A percentile compares a stretch with the other conserved stretches of the same genome.
These are phyloP conservation scores for Penicillium thymicola DNA, from an alignment of 2,329 filamentous ascomycete species.

Conservation along the genomic window DNA sequence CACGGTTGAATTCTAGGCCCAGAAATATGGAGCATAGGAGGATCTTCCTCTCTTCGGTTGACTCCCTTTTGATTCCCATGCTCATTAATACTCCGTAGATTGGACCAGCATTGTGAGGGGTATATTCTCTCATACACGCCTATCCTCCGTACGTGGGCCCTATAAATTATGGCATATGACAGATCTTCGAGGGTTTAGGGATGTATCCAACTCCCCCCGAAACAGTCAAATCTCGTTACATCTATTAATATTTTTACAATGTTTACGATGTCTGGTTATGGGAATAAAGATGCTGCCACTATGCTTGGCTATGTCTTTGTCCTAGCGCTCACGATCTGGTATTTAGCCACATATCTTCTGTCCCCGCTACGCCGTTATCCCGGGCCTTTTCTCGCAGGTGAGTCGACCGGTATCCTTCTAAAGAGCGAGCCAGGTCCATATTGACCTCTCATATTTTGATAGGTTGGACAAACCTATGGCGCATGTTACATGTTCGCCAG, in stretches of 20 bases:
- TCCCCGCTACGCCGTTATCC: slow-evolving; percentile 19
- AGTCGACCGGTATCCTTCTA: background rate
- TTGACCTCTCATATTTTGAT: background rate
- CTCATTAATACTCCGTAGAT: too few species aligned
- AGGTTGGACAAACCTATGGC: slow-evolving; percentile 41
- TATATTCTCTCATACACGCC: background rate
- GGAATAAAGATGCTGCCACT: background rate
- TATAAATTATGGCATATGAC: background rate
- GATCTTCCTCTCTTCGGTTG: background rate
- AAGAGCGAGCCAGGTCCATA: background rate
- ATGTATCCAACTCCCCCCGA: background rate
- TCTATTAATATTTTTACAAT: background rate
- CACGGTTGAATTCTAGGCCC: background rate
- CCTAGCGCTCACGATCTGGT: slow-evolving; percentile 13
- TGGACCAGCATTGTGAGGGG: background rate
- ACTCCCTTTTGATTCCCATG: background rate
- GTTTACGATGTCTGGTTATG: background rate
- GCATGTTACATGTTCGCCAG: slow-evolving; percentile 27
- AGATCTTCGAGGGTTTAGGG: background rate
- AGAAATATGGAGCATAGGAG: background rate
- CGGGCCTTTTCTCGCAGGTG: slow-evolving; percentile 23
- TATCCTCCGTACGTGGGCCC: background rate
- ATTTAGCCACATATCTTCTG: slow-evolving; percentile 15
- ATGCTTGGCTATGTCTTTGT: background rate
- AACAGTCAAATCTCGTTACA: background rate